A percentile compares a stretch with the other conserved stretches of the same genome.
Conservation (phyloP, 306 rosid species). For the Citrullus mucosospermus region DNA sequence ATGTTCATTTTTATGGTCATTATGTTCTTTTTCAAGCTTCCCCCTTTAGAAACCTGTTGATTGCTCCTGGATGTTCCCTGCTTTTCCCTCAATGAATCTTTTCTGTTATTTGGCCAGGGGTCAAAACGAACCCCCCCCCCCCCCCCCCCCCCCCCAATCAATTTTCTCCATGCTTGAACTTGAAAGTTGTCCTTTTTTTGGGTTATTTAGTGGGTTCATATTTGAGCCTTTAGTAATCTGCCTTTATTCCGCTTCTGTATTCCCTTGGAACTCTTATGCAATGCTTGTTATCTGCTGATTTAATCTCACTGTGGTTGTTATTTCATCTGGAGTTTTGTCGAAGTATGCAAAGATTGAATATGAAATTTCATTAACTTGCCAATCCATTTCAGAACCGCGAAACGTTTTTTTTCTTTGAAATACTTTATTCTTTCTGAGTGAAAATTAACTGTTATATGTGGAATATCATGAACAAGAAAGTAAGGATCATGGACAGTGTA, state of each 20-base stretch:
- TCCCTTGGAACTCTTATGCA: not conserved
- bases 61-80: not conserved
- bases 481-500: not conserved
- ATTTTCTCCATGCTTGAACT: no score
- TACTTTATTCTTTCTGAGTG: not conserved
- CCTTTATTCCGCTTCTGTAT: not conserved
- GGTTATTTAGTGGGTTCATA: not conserved
- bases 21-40: not conserved
- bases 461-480: not conserved
- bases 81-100: no score
- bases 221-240: not conserved
- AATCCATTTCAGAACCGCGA: not conserved
- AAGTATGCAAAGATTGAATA: not conserved
- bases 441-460: not conserved
- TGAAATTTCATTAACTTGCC: not conserved
- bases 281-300: not conserved
- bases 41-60: not conserved
- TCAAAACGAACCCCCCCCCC: no score
- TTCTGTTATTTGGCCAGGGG: no score
- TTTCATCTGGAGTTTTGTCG: conserved; percentile 1
- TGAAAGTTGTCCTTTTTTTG: no score
- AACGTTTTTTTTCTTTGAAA: not conserved
- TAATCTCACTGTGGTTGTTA: not conserved
- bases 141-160: no score
- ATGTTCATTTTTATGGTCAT: not conserved